These are phyloP conservation scores for Cutaneotrichosporon curvatum DNA, from an alignment of 1,284 basidiomycete genomes.

Conservation along the genomic window DNA sequence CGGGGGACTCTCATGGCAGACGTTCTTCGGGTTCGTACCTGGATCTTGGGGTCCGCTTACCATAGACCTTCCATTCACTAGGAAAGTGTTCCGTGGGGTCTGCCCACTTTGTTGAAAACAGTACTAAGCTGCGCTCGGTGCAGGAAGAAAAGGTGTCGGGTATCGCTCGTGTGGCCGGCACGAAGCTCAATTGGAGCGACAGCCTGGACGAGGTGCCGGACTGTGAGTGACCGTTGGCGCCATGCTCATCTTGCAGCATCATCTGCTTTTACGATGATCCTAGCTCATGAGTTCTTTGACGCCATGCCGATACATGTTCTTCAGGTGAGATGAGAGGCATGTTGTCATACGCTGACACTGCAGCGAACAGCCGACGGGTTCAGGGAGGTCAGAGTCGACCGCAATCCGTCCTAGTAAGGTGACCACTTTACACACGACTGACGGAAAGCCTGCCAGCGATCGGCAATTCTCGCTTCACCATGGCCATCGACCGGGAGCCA, in stretches of 20 bases:
- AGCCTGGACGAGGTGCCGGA: constrained; percentile 60
- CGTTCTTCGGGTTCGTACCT: constrained; percentile 68
- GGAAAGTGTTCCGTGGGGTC: constrained; percentile 47
- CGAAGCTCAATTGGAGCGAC: constrained; percentile 64
- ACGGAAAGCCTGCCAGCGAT: constrained; percentile 8
- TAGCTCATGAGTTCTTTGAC: constrained; percentile 98
- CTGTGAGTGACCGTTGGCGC: constrained; percentile 25
- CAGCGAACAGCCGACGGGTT: constrained; percentile 74
- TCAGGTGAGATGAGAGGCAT: constrained; percentile 53
- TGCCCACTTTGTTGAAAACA: constrained; percentile 77
- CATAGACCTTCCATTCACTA: constrained; percentile 33
- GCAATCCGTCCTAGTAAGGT: constrained; percentile 31
- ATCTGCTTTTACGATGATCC: constrained; percentile 64
- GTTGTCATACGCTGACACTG: background rate
- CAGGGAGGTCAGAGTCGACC: constrained; percentile 75
- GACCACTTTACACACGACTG: background rate
- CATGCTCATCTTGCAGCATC: background rate
- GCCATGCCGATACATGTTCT: constrained; percentile 88
- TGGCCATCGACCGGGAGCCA: constrained; percentile 60
- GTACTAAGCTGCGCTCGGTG: constrained; percentile 57
- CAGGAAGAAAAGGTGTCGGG: constrained; percentile 57
- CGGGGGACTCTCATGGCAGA: constrained; percentile 87
- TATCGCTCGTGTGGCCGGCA: constrained; percentile 26
- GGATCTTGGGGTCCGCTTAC: background rate
- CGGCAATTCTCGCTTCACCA: constrained; percentile 50